These are phyloP conservation scores for Volutella citrinella DNA, from an alignment of 2,329 filamentous ascomycete species.

Conservation along the genomic window DNA sequence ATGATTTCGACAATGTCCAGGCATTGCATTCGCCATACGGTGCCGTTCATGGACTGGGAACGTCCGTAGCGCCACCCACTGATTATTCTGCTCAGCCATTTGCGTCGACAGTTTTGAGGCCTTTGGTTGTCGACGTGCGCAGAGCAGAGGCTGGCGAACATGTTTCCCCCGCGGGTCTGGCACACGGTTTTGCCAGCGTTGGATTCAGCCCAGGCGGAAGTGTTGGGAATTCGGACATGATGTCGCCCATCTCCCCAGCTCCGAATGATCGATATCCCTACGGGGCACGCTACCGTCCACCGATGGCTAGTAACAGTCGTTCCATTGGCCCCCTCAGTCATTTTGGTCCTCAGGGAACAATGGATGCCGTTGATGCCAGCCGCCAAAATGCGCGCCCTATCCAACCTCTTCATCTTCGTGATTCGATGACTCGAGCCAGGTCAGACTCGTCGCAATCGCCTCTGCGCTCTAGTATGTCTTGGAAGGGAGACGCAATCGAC, in stretches of 20 bases:
- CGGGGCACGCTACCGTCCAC: conserved; percentile 46
- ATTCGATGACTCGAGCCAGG: conserved; percentile 54
- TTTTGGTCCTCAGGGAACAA: too few relatives aligned
- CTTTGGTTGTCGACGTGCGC: conserved; percentile 67
- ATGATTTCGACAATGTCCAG: conserved; percentile 68
- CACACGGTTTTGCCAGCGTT: conserved; percentile 64
- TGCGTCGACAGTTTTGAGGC: conserved; percentile 62
- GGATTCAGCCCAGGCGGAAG: conserved; percentile 56
- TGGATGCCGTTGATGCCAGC: too few relatives aligned
- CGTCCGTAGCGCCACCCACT: conserved; percentile 46
- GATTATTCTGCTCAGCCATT: too few relatives aligned
- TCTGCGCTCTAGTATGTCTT: conserved; percentile 58
- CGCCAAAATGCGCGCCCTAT: too few relatives aligned
- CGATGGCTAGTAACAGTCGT: too few relatives aligned
- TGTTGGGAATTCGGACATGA: conserved; percentile 51
- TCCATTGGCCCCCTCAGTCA: too few relatives aligned
- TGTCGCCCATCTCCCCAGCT: conserved; percentile 56
- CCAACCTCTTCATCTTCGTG: conserved; percentile 54
- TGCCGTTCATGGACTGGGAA: conserved; percentile 52
- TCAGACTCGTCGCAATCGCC: conserved; percentile 59
- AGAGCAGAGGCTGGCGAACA: conserved; percentile 63
- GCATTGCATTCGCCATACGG: conserved; percentile 67
- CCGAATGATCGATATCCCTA: conserved; percentile 55
- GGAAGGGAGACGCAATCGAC: conserved; percentile 59
- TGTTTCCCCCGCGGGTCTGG: conserved; percentile 64